Conservation (phyloP, 2,329 filamentous ascomycete species). For the Phialocephala subalpina region DNA sequence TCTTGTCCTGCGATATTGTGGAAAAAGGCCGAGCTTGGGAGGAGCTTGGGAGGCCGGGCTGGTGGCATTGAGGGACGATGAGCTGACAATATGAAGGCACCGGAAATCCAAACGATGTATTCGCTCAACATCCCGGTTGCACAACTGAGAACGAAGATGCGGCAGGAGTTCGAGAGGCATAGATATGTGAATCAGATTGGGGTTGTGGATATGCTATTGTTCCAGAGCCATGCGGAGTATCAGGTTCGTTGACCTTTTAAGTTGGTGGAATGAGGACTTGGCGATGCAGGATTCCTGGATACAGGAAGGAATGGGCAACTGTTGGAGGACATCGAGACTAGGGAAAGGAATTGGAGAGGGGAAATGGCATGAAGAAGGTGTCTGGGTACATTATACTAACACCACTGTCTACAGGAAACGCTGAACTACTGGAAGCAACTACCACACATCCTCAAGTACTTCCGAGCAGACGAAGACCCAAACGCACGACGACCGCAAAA, state of each 20-base stretch:
- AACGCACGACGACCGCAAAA: slow-evolving; percentile 80
- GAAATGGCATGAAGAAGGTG: neutral
- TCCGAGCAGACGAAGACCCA: slow-evolving; percentile 85
- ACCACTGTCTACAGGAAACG: slow-evolving; percentile 72
- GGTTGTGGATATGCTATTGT: slow-evolving; percentile 88
- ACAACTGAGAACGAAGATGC: slow-evolving; percentile 87
- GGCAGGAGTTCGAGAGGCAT: slow-evolving; percentile 96
- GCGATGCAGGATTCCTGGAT: neutral
- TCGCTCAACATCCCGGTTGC: slow-evolving; percentile 88
- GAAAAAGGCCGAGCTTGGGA: neutral
- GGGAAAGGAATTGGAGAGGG: neutral
- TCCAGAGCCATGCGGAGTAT: slow-evolving; percentile 91
- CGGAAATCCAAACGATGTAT: slow-evolving; percentile 98
- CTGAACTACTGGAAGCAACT: slow-evolving; percentile 99
- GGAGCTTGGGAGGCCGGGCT: neutral
- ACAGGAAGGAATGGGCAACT: neutral
- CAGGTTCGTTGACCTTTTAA: slow-evolving; percentile 67
- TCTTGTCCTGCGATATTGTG: neutral
- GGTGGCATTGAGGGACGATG: neutral
- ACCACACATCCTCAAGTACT: slow-evolving; percentile 96
- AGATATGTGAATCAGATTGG: slow-evolving; percentile 89
- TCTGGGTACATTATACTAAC: slow-evolving; percentile 8
- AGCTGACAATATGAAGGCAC: slow-evolving; percentile 67
- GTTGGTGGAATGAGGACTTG: slow-evolving; percentile 1
- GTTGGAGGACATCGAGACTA: neutral